Evolutionary conservation across 208 protist genomes (phyloP).

Genomic region (Baffinella frigidus): DNA sequence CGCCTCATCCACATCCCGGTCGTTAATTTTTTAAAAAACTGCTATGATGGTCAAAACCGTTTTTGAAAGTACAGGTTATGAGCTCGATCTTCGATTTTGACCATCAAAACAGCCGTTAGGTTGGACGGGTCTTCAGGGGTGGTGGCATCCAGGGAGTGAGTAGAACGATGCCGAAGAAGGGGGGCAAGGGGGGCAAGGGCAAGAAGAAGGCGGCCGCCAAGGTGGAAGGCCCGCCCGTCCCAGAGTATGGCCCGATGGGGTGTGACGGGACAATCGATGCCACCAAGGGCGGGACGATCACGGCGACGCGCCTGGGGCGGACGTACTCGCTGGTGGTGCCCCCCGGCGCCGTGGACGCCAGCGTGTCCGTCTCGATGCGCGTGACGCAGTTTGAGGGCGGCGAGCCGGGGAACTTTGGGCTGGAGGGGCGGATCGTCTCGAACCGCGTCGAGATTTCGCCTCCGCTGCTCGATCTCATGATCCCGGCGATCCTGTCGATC

Average conservation of each 20-base stretch:
- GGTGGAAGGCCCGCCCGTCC: not conserved
- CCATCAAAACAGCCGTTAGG: too few species aligned
- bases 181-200: not conserved
- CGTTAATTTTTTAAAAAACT: too few species aligned
- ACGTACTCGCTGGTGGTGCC: not conserved
- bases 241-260: not conserved
- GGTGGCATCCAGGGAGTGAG: too few species aligned
- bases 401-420: not conserved
- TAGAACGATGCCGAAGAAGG: not conserved
- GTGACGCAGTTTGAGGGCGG: conserved; percentile 4
- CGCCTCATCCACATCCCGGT: too few species aligned
- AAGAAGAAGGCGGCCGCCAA: not conserved
- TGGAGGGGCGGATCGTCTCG: conserved; percentile 24
- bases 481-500: not conserved
- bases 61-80: too few species aligned
- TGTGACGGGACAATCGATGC: not conserved
- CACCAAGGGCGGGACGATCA: conserved; percentile 4
- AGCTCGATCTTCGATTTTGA: too few species aligned
- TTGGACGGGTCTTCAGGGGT: too few species aligned
- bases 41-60: too few species aligned
- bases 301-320: not conserved
- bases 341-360: not conserved
- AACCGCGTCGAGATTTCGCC: not conserved
- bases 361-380: not conserved
- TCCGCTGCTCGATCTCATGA: not conserved